These are phyloP conservation scores for Aspergillus quadricinctus DNA, from an alignment of 2,329 filamentous ascomycete genomes.

Conservation along the genomic window DNA sequence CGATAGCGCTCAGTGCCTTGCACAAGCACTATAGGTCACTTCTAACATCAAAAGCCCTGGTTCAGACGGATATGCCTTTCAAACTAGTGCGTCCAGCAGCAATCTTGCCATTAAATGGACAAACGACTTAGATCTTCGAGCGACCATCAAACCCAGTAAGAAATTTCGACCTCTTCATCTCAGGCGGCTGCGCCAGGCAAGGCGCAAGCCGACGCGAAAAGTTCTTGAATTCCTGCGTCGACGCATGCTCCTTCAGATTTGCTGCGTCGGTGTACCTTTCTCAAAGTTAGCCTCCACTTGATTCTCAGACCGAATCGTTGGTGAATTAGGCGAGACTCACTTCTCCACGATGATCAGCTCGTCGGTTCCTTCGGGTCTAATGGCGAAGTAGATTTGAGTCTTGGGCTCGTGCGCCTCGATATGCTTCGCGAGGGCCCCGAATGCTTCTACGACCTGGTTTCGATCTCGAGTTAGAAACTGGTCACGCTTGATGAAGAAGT, in stretches of 20 bases:
- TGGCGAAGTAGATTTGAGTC: conserved; percentile 18
- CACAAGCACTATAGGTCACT: not conserved
- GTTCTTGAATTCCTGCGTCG: conserved; percentile 12
- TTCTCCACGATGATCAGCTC: conserved; percentile 19
- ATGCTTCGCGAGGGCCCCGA: conserved; percentile 13
- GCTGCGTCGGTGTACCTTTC: conserved; percentile 14
- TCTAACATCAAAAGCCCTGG: not conserved
- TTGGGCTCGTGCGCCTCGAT: conserved; percentile 15
- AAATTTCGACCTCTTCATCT: conserved; percentile 13
- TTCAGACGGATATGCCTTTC: not conserved
- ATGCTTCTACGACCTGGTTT: conserved; percentile 12
- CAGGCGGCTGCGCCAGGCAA: conserved; percentile 10
- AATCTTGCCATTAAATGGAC: not conserved
- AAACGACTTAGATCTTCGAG: conserved; percentile 6
- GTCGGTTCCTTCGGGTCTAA: conserved; percentile 12
- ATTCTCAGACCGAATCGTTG: not conserved
- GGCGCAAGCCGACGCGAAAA: conserved; percentile 12
- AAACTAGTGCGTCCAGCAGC: too few relatives aligned
- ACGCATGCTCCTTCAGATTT: conserved; percentile 14
- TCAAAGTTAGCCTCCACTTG: not conserved
- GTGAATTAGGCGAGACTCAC: conserved; percentile 4
- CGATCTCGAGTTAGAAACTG: not conserved
- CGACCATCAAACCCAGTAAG: conserved; percentile 15
- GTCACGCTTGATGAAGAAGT: not conserved
- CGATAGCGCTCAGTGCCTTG: not conserved